Base-by-base conservation (phyloP, 208 protist genomes). In the Phytomonas sp. region DNA sequence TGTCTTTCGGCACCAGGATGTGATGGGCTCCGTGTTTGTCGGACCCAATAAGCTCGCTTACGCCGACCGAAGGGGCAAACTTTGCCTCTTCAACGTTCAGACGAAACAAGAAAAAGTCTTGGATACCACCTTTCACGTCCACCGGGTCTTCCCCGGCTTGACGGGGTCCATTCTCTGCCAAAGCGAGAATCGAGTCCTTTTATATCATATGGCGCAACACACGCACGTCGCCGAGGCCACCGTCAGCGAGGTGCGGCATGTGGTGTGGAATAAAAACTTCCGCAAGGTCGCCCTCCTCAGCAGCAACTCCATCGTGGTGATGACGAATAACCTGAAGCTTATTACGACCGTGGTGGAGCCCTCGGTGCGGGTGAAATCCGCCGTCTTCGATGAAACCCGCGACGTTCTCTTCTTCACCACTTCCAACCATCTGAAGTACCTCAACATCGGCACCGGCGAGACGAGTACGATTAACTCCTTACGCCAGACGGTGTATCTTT, bases 371-470 rank as follows among this genome's bases (percentile, higher is more conserved):
- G 93, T 99, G 65, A 99, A 99, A 85, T 95, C 84, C 51, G 98
- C 88, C 70, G 92, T 74, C 29, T 96, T 96, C 70, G 88, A 96
- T 66, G 88, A 94, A 67, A 82, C 79, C 60, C 83, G 96, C 71
- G 91, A 98, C 37, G 89, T 99, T 7, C 96, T 99, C 51, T 94
- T 99, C 66, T 99, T 99, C 83, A 98, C 95, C 20, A 99, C 98
- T 4, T 80, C 89, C 0, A 98, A 97, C 81, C 98, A 99, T 79
- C 90, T 99, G 62, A 99, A 99, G 76, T 99, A 99, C 81, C 93
- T 87, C 76, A 87, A 84, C 74, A 65, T 94, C 43, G 78, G 76
- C 62, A 97, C 79, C 72, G 97, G 97, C 32, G 98, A 99, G 73
- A 88, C 71, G 34, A 98, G 98, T 62, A 99, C 98, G 37, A 99